These are phyloP conservation scores for Magnusiomyces suaveolens DNA, from an alignment of 1,139 yeast species.

Conservation along the genomic window DNA sequence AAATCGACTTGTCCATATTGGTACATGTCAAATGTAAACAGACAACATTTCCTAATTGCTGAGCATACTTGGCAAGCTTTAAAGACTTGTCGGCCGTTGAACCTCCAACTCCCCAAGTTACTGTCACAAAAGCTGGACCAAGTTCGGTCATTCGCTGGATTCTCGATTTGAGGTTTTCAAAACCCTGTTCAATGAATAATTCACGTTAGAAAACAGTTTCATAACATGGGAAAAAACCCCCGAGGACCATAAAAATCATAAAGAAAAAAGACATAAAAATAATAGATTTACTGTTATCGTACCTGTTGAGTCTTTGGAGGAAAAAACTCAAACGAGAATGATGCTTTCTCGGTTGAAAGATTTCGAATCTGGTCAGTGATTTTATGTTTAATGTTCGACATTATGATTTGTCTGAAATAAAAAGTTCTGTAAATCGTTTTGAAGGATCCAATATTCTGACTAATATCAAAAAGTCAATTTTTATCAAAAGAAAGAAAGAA, in stretches of 20 bases:
- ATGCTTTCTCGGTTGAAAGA: slow-evolving; percentile 28
- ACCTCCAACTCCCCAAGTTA: slow-evolving; percentile 99
- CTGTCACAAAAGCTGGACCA: slow-evolving; percentile 81
- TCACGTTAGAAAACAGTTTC: too few relatives aligned
- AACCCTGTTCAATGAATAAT: too few relatives aligned
- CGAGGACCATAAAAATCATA: too few relatives aligned
- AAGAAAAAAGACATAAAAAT: too few relatives aligned
- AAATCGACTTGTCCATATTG: slow-evolving; percentile 65
- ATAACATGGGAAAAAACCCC: too few relatives aligned
- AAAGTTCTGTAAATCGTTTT: too few relatives aligned
- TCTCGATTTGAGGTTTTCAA: slow-evolving; percentile 73
- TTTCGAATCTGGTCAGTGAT: neutral
- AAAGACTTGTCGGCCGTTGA: slow-evolving; percentile 80
- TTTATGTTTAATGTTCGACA: neutral
- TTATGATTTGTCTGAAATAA: too few relatives aligned
- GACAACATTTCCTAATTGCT: slow-evolving; percentile 68
- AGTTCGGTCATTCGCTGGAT: slow-evolving; percentile 79
- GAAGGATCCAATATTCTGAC: too few relatives aligned
- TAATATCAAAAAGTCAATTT: neutral
- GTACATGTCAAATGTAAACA: slow-evolving; percentile 95
- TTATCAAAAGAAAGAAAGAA: neutral
- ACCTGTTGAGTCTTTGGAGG: slow-evolving; percentile 87
- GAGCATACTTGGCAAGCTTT: slow-evolving; percentile 71
- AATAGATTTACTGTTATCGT: slow-evolving; percentile 8
- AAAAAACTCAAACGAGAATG: slow-evolving; percentile 86